Conservation (phyloP, 768 basidiomycete genomes). For the Pleurotus tuoliensis region DNA sequence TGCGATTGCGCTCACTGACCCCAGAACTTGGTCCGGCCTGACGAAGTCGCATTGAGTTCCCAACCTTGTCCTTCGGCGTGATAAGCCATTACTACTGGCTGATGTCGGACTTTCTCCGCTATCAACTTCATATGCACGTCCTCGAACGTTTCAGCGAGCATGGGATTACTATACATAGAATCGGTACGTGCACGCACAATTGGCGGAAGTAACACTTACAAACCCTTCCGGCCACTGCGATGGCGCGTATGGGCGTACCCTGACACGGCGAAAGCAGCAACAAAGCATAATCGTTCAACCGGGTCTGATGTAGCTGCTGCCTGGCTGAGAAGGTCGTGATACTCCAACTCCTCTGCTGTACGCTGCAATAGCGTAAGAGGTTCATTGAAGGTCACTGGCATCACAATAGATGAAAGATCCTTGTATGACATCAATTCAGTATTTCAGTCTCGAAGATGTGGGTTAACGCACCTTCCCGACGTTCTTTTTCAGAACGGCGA, state of each 20-base stretch:
- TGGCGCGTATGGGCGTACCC: conserved; percentile 78
- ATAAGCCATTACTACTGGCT: conserved; percentile 81
- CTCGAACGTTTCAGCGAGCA: conserved; percentile 88
- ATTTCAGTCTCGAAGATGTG: not conserved
- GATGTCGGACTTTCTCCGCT: conserved; percentile 84
- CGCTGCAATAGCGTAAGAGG: conserved; percentile 81
- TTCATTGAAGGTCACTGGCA: conserved; percentile 91
- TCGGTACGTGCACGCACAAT: not conserved
- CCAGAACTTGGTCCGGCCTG: conserved; percentile 88
- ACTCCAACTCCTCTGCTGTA: conserved; percentile 82
- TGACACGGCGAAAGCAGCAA: conserved; percentile 85
- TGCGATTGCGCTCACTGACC: conserved; percentile 44
- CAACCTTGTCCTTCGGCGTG: conserved; percentile 79
- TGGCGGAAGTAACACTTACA: conserved; percentile 47
- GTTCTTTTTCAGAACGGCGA: conserved; percentile 81
- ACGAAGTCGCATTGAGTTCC: conserved; percentile 72
- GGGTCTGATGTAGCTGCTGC: conserved; percentile 58
- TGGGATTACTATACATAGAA: conserved; percentile 62
- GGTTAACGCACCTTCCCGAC: conserved; percentile 66
- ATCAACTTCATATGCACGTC: conserved; percentile 77
- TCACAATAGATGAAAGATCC: conserved; percentile 79
- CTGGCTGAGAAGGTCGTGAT: conserved; percentile 61
- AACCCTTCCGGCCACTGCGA: conserved; percentile 82
- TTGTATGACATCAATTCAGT: conserved; percentile 20
- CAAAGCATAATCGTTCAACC: conserved; percentile 64